Conservation (phyloP, 2,329 filamentous ascomycete species). For the Colletotrichum sp. region DNA sequence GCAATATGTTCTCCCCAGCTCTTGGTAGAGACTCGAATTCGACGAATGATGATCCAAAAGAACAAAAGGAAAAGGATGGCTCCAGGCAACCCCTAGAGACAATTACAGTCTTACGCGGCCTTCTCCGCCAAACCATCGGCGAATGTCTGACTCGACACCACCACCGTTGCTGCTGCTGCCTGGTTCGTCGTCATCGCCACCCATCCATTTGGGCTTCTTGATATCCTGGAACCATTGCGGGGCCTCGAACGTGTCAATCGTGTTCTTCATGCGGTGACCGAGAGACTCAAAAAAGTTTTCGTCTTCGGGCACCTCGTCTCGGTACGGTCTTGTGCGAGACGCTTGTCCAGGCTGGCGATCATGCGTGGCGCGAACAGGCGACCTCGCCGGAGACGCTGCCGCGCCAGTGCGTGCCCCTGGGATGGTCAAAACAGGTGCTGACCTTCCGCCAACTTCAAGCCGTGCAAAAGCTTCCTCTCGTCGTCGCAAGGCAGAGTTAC, state of each 20-base stretch:
- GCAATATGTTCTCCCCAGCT: slow-evolving; percentile 23
- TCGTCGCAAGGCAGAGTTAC: slow-evolving; percentile 59
- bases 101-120: slow-evolving; percentile 28
- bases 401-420: slow-evolving; percentile 42
- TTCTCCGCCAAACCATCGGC: slow-evolving; percentile 64
- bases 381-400: slow-evolving; percentile 40
- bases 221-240: slow-evolving; percentile 85
- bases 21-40: slow-evolving; percentile 23
- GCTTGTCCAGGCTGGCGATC: slow-evolving; percentile 28
- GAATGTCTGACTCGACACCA: slow-evolving; percentile 45
- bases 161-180: slow-evolving; percentile 28
- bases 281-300: slow-evolving; percentile 86
- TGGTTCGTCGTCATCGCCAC: slow-evolving; percentile 54
- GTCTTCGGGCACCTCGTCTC: slow-evolving; percentile 65
- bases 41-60: background rate
- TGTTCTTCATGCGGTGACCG: slow-evolving; percentile 87
- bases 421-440: slow-evolving; percentile 53
- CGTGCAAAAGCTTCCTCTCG: slow-evolving; percentile 47
- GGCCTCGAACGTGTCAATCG: slow-evolving; percentile 80
- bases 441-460: slow-evolving; percentile 34
- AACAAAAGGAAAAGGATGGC: background rate
- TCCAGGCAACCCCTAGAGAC: background rate
- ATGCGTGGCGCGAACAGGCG: slow-evolving; percentile 49
- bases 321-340: slow-evolving; percentile 14
- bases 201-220: slow-evolving; percentile 84